Base-by-base conservation (phyloP, 2,329 filamentous ascomycete genomes). In the Chaetomium globosum region DNA sequence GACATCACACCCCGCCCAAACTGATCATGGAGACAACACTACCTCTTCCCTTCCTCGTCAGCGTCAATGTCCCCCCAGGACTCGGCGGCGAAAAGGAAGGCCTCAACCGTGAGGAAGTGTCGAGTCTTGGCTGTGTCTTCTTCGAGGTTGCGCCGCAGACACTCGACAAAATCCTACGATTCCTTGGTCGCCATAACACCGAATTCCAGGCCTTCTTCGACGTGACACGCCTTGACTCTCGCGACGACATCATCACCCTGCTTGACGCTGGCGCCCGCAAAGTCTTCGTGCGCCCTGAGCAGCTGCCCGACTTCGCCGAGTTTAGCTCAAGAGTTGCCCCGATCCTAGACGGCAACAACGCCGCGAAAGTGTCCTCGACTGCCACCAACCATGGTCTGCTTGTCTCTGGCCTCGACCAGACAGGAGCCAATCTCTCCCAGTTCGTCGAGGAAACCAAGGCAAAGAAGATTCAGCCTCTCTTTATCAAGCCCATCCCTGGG, bases 231-330 rank as follows among this genome's bases (percentile, higher is more conserved):
- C 82, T 98, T 48, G 77, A 85, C 36, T 87, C 87, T 12, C 80
- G 82, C 63, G 89, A 93, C 70, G 90, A 96, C 69, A 82, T 98
- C 43, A 80, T 94, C 61, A 85, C 90, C 55, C 83, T 98, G 43
- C 86, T 99, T 63, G 91, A 99, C 76, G 86, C 88, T 69, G 95
- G 95, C 66, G 92, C 93, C 7, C 86, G 88, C 60, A 95, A 89
- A 75, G 89, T 95, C 68, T 95, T 98, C 76, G 90, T 97, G 59
- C 84, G 85, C 21, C 84, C 88, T 56, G 83, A 87, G 64, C 89
- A 92, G 75, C 80, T 96, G 61, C 80, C 82, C 9, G 79, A 82
- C 59, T 84, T 85, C 65, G 77, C 81, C 56, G 81, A 83, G 68
- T 87, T 85, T 68, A 84, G 83, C 52, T 79, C 81, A 52, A 81